phyloP scores from a whole-genome alignment of 2,329 filamentous ascomycete genomes.

The Sphaerulina vaccinii region DNA sequence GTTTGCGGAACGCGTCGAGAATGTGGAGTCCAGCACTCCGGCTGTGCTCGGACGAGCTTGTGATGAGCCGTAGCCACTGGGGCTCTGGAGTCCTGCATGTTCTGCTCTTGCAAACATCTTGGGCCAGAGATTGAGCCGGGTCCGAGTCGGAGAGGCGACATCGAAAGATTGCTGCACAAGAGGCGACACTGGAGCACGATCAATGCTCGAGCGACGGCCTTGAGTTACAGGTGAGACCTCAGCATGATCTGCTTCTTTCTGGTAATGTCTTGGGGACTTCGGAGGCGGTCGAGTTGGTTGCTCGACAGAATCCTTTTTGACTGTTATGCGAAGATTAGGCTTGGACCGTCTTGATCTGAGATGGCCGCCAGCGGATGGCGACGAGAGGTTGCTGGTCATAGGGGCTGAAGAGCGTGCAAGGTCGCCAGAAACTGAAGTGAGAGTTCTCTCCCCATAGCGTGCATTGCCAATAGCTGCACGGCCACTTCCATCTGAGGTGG shows the following conservation, averaged over 20 bases:
- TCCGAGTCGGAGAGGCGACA: conserved; percentile 3
- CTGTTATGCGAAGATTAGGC: conserved; percentile 24
- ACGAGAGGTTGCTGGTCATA: background rate
- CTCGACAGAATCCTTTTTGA: conserved; percentile 9
- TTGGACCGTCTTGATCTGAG: conserved; percentile 10
- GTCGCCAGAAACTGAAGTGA: background rate
- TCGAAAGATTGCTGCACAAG: conserved; percentile 14
- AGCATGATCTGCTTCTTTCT: conserved; percentile 3
- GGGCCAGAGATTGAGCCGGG: conserved; percentile 5
- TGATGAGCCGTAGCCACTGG: background rate
- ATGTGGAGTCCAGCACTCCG: background rate
- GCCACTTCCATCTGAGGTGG: background rate
- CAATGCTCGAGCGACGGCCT: conserved; percentile 1
- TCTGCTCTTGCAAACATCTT: conserved; percentile 1
- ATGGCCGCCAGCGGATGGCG: background rate
- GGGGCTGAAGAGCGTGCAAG: background rate
- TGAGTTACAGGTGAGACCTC: background rate
- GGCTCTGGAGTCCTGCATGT: background rate
- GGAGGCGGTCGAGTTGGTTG: conserved; percentile 23
- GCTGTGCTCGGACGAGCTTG: conserved; percentile 6
- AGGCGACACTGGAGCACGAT: conserved; percentile 2
- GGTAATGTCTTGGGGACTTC: conserved; percentile 24
- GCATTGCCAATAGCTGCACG: conserved; percentile 8
- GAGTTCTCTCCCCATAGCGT: background rate
- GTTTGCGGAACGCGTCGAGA: background rate